A percentile compares a stretch with the other conserved stretches of the same genome.
Conservation (phyloP, 2,329 filamentous ascomycete genomes). For the Botrytis porri region DNA sequence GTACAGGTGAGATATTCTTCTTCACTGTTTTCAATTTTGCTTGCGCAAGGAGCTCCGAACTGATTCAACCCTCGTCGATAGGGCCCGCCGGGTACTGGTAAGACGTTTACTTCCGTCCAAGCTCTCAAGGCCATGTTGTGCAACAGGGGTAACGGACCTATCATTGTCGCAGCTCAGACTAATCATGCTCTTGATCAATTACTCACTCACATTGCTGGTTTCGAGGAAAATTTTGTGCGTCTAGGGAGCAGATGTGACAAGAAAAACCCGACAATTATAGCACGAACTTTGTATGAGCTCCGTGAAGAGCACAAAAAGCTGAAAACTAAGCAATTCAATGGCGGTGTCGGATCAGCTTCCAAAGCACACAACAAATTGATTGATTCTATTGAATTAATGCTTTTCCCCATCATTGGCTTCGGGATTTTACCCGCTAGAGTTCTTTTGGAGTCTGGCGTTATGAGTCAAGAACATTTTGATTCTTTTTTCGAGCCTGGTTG, state of each 20-base stretch:
- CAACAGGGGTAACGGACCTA: slow-evolving; percentile 62
- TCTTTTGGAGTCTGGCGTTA: slow-evolving; percentile 53
- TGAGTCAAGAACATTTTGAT: slow-evolving; percentile 61
- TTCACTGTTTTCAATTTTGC: not conserved
- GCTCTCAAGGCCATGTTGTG: slow-evolving; percentile 64
- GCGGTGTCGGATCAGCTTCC: not conserved
- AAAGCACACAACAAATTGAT: not conserved
- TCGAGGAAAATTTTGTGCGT: slow-evolving; percentile 61
- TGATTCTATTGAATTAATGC: not conserved
- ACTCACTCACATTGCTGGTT: slow-evolving; percentile 46
- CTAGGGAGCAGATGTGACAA: slow-evolving; percentile 43
- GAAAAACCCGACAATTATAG: slow-evolving; percentile 58
- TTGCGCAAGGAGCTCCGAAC: not conserved
- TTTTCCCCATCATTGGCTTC: slow-evolving; percentile 26
- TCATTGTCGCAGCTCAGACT: slow-evolving; percentile 81
- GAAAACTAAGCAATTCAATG: not conserved
- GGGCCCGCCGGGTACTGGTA: slow-evolving; percentile 73
- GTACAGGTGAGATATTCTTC: slow-evolving; percentile 51
- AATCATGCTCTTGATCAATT: slow-evolving; percentile 90
- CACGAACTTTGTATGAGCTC: slow-evolving; percentile 64
- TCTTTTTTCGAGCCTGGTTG: slow-evolving; percentile 54
- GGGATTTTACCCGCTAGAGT: slow-evolving; percentile 51
- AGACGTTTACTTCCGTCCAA: slow-evolving; percentile 77
- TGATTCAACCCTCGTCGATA: not conserved
- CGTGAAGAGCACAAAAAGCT: slow-evolving; percentile 40